phyloP scores from a whole-genome alignment of 768 basidiomycete species.

The Rhizopogon salebrosus region DNA sequence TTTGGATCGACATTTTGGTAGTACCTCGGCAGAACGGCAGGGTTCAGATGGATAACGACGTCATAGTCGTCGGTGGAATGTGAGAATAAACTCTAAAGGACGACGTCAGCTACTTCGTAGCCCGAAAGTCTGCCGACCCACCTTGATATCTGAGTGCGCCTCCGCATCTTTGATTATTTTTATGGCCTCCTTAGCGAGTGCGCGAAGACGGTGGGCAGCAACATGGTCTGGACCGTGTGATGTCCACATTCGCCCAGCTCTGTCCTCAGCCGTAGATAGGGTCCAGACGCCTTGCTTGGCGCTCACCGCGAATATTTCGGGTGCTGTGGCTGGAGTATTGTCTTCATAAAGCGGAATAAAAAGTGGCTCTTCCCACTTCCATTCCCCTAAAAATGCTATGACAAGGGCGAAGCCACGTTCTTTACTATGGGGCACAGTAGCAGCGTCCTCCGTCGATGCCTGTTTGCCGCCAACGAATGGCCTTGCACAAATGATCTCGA shows the following conservation, averaged over 20 bases:
- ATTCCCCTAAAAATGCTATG: constrained; percentile 68
- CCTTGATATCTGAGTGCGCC: constrained; percentile 51
- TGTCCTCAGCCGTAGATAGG: constrained; percentile 74
- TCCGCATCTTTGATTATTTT: constrained; percentile 50
- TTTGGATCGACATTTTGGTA: constrained; percentile 62
- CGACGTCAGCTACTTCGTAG: not conserved
- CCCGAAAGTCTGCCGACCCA: constrained; percentile 22
- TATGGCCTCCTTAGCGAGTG: constrained; percentile 74
- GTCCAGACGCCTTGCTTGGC: constrained; percentile 59
- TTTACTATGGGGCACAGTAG: constrained; percentile 63
- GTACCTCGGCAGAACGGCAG: constrained; percentile 62
- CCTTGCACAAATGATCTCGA: constrained; percentile 80
- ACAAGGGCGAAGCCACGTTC: constrained; percentile 76
- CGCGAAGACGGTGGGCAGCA: constrained; percentile 66
- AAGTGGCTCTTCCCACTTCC: constrained; percentile 78
- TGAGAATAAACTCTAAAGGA: constrained; percentile 67
- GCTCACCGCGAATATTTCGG: constrained; percentile 22
- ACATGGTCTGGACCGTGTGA: constrained; percentile 57
- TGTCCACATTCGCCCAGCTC: constrained; percentile 75
- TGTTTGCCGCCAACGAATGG: constrained; percentile 58
- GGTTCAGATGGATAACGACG: constrained; percentile 72
- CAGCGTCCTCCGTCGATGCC: constrained; percentile 29
- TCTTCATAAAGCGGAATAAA: constrained; percentile 66
- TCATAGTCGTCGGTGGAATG: constrained; percentile 86
- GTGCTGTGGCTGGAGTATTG: constrained; percentile 1